Evolutionary conservation across 495 filamentous ascomycete species (phyloP).

Genomic region (Neurospora tetraspora): DNA sequence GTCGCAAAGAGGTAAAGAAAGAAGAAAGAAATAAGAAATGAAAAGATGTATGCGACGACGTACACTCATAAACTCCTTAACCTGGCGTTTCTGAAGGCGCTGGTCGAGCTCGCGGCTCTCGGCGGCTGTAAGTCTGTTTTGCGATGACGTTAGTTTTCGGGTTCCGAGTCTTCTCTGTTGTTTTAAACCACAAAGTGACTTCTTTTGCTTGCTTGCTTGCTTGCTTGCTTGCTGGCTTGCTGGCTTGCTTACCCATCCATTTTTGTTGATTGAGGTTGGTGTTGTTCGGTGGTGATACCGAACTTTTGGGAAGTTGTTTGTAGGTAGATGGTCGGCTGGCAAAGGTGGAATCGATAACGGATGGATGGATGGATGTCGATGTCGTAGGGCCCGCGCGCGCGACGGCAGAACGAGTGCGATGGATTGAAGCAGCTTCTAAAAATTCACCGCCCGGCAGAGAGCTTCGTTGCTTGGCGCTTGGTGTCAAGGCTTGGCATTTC

Average conservation of each 20-base stretch:
- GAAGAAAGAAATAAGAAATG: background rate
- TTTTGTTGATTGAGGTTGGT: background rate
- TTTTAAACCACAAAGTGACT: background rate
- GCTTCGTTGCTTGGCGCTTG: background rate
- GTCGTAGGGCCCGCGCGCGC: background rate
- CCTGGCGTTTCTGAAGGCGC: constrained; percentile 92
- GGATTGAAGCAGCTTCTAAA: background rate
- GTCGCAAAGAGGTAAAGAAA: background rate
- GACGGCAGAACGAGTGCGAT: background rate
- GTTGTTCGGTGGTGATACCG: background rate
- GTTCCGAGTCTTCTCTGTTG: background rate
- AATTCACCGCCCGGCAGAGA: background rate
- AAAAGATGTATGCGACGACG: constrained; percentile 15
- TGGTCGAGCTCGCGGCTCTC: constrained; percentile 87
- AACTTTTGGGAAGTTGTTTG: background rate
- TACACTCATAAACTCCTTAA: constrained; percentile 98
- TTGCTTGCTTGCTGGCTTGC: background rate
- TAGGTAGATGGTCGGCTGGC: background rate
- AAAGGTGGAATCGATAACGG: background rate
- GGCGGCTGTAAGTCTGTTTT: constrained; percentile 52
- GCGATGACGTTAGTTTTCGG: constrained; percentile 5
- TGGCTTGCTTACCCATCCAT: constrained; percentile 4
- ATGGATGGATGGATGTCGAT: background rate
- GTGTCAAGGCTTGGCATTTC: background rate
- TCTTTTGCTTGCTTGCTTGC: background rate